Evolutionary conservation across 2,329 filamentous ascomycete species (phyloP).

Genomic region (Verticillium albo-atrum): DNA sequence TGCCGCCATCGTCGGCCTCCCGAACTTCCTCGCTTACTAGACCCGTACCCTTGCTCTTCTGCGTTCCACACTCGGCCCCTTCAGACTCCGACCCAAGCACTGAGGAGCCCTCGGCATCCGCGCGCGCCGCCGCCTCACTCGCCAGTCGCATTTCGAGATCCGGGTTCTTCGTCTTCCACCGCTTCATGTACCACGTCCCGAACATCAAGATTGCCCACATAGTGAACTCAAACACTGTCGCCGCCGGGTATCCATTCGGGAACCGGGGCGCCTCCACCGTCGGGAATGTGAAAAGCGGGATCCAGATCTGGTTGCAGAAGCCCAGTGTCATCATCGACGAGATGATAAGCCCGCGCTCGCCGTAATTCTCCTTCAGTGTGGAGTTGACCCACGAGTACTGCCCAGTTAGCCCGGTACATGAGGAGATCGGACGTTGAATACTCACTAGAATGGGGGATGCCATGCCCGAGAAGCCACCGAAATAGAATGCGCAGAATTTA

Average conservation of each 20-base stretch:
- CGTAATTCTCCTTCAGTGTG: constrained; percentile 24
- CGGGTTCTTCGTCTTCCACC: constrained; percentile 17
- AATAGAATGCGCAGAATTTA: constrained; percentile 25
- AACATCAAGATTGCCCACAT: constrained; percentile 22
- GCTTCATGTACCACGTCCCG: constrained; percentile 19
- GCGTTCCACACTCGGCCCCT: not conserved
- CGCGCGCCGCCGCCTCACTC: not conserved
- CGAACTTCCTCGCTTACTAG: not conserved
- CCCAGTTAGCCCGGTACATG: not conserved
- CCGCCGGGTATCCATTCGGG: constrained; percentile 20
- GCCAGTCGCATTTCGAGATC: constrained; percentile 15
- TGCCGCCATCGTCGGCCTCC: not conserved
- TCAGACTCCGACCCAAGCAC: not conserved
- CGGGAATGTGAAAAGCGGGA: constrained; percentile 22
- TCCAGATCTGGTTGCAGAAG: constrained; percentile 22
- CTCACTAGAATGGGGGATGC: constrained; percentile 19
- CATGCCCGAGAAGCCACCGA: constrained; percentile 23
- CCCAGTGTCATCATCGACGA: constrained; percentile 30
- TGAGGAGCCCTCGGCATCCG: not conserved
- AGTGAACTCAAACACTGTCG: constrained; percentile 17
- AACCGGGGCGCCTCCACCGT: constrained; percentile 20
- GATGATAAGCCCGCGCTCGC: constrained; percentile 25
- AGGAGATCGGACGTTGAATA: not conserved
- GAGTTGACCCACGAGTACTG: constrained; percentile 26
- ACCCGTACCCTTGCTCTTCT: not conserved